Percentiles rank a stretch among this genome's conserved stretches.
These are phyloP conservation scores for Aspergillus baeticus DNA, from an alignment of 495 filamentous ascomycete genomes.

Conservation along the genomic window DNA sequence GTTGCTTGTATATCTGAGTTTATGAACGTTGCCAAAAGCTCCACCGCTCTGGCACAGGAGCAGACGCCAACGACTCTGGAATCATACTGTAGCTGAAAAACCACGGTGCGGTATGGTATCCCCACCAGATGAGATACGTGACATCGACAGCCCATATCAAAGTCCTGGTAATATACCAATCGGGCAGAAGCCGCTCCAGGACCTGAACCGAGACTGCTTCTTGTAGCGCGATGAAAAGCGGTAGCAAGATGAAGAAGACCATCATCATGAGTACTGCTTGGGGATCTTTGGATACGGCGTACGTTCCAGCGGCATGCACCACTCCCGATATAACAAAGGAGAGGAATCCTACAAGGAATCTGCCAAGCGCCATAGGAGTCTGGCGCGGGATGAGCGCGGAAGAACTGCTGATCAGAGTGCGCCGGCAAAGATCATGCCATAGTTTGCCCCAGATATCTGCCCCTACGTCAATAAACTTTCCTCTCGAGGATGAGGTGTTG, in stretches of 20 bases:
- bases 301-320: conserved; percentile 15
- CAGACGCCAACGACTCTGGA: conserved; percentile 10
- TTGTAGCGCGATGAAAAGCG: conserved; percentile 16
- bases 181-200: conserved; percentile 2
- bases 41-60: not conserved
- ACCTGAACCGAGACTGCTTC: not conserved
- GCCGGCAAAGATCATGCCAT: conserved; percentile 24
- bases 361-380: not conserved
- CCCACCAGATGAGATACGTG: conserved; percentile 14
- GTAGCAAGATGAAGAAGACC: conserved; percentile 19
- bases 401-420: conserved; percentile 13
- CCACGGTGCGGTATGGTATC: conserved; percentile 18
- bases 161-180: conserved; percentile 31
- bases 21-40: not conserved
- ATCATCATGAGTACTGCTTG: conserved; percentile 19
- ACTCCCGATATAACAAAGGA: conserved; percentile 17
- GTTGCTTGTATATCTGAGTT: not conserved
- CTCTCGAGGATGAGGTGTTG: not conserved
- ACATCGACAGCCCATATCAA: conserved; percentile 59
- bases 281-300: conserved; percentile 11
- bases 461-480: not conserved
- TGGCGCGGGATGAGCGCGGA: not conserved
- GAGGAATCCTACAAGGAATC: conserved; percentile 7
- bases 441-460: conserved; percentile 24
- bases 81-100: conserved; percentile 20